A percentile compares a stretch with the other conserved stretches of the same genome.
Conservation (phyloP, 2,329 filamentous ascomycete genomes). For the Neofusicoccum parvum region DNA sequence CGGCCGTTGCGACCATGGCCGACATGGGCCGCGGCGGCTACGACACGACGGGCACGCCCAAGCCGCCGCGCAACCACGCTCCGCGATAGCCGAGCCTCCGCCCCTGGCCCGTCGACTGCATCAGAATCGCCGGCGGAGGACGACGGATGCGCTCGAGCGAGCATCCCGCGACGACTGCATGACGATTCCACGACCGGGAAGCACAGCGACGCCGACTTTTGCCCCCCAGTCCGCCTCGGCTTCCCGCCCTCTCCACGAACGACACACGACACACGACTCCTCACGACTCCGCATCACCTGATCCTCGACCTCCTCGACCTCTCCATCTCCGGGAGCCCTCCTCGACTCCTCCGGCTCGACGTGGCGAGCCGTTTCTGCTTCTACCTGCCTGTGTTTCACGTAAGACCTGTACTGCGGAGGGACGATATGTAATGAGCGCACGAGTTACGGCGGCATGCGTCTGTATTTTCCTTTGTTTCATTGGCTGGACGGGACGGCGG, state of each 20-base stretch:
- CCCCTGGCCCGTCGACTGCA: neutral
- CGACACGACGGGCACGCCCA: conserved; percentile 52
- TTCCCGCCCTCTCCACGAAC: neutral
- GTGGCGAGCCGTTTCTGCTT: neutral
- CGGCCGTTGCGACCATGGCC: conserved; percentile 21
- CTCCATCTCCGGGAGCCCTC: neutral
- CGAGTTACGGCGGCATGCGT: conserved; percentile 17
- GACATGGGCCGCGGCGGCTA: conserved; percentile 54
- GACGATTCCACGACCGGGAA: conserved; percentile 3
- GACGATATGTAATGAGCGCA: conserved; percentile 16
- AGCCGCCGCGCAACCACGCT: conserved; percentile 42
- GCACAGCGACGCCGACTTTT: neutral
- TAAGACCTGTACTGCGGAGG: conserved; percentile 14
- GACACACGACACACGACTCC: conserved; percentile 2
- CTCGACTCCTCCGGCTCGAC: neutral
- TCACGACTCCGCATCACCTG: conserved; percentile 1
- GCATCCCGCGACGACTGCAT: neutral
- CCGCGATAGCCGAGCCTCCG: neutral
- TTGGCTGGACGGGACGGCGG: neutral
- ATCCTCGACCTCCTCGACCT: neutral
- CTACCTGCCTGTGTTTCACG: neutral
- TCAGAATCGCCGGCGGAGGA: neutral
- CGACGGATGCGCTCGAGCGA: neutral
- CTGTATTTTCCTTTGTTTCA: conserved; percentile 1
- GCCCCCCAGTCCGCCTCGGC: neutral